phyloP scores from a whole-genome alignment of 371 early-diverging fungal species.

The Mortierella polycephala region DNA sequence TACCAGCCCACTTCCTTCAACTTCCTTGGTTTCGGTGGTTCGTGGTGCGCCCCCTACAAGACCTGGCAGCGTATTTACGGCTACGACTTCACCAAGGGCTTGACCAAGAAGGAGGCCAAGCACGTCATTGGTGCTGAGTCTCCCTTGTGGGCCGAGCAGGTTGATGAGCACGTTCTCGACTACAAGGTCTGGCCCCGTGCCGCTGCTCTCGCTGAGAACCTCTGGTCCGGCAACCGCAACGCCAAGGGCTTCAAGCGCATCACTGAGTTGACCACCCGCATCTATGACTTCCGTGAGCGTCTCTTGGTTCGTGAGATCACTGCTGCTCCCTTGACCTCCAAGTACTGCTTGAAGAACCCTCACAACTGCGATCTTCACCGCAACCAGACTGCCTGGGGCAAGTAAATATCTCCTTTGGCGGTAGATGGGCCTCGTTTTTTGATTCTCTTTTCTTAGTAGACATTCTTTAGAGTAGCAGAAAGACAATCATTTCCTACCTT shows the following conservation, averaged over 20 bases:
- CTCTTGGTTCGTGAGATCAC: slow-evolving; percentile 55
- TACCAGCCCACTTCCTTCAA: slow-evolving; percentile 35
- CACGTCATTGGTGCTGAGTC: slow-evolving; percentile 68
- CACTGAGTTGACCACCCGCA: slow-evolving; percentile 71
- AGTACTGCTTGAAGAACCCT: slow-evolving; percentile 55
- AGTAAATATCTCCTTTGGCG: slow-evolving; percentile 17
- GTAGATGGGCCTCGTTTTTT: slow-evolving; percentile 8
- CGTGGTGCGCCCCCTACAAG: slow-evolving; percentile 87
- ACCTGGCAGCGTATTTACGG: slow-evolving; percentile 84
- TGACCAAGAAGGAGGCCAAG: slow-evolving; percentile 61
- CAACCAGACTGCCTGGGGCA: slow-evolving; percentile 46
- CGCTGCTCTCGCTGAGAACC: slow-evolving; percentile 76
- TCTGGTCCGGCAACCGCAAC: slow-evolving; percentile 79
- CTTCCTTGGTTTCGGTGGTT: slow-evolving; percentile 63
- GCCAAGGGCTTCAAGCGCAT: slow-evolving; percentile 63
- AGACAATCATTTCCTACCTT: slow-evolving; percentile 4
- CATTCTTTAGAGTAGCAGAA: slow-evolving; percentile 2
- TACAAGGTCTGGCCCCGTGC: slow-evolving; percentile 78
- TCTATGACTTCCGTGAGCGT: slow-evolving; percentile 80
- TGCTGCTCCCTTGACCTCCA: slow-evolving; percentile 52
- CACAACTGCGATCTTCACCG: slow-evolving; percentile 51
- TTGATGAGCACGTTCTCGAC: slow-evolving; percentile 71
- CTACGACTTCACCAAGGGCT: slow-evolving; percentile 70
- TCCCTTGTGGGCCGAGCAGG: slow-evolving; percentile 81
- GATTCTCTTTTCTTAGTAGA: slow-evolving; percentile 5